Evolutionary conservation across 2,329 filamentous ascomycete genomes (phyloP).

Genomic region (Trichophaea hybrida): DNA sequence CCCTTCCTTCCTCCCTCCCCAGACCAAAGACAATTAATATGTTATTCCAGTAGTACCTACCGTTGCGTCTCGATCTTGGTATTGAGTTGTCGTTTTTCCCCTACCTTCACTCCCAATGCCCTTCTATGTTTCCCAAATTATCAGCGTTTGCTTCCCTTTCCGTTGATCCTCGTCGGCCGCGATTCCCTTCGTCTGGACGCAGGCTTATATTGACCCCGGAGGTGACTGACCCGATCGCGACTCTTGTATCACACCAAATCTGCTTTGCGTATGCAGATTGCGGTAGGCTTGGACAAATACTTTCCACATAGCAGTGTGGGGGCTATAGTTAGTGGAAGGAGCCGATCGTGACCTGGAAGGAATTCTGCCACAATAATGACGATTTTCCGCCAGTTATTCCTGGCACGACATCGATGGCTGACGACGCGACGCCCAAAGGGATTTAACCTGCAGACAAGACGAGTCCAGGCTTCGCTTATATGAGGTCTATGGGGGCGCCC

Average conservation of each 20-base stretch:
- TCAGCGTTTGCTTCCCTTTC: neutral
- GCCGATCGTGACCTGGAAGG: neutral
- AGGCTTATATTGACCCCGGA: neutral
- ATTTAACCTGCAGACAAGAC: neutral
- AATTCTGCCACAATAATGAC: neutral
- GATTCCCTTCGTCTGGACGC: neutral
- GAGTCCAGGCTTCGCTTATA: neutral
- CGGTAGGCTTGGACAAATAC: neutral
- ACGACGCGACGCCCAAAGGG: neutral
- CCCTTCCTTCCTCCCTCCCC: too few species aligned
- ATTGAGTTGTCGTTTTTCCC: neutral
- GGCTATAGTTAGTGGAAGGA: neutral
- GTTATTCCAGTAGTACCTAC: too few species aligned
- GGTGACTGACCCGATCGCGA: neutral
- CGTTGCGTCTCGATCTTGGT: neutral
- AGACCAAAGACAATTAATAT: too few species aligned
- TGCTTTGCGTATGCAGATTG: neutral
- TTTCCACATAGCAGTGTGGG: neutral
- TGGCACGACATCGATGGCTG: neutral
- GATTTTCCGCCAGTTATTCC: neutral
- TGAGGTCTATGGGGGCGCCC: neutral
- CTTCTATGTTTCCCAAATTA: neutral
- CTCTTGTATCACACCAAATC: neutral
- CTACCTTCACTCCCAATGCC: neutral
- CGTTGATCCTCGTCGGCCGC: neutral